phyloP scores from a whole-genome alignment of 352 stramenopile species.

The Globisporangium irregulare region DNA sequence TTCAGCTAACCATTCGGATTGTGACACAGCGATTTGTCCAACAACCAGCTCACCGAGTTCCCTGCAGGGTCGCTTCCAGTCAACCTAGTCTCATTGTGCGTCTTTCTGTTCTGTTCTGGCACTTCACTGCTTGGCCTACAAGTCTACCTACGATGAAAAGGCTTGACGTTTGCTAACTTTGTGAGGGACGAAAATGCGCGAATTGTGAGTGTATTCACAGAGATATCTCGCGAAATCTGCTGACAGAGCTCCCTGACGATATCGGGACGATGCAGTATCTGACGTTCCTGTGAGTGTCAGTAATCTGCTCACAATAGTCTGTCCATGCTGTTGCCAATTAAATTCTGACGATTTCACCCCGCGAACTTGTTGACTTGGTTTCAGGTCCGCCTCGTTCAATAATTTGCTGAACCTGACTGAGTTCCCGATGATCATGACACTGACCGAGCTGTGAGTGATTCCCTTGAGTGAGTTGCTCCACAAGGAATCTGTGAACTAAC shows the following conservation, averaged over 20 bases:
- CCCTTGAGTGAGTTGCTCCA: background rate
- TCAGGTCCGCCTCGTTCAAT: constrained; percentile 17
- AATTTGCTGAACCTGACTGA: constrained; percentile 4
- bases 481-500: background rate
- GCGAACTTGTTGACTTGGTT: background rate
- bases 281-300: constrained; percentile 8
- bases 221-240: constrained; percentile 17
- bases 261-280: constrained; percentile 17
- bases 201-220: background rate
- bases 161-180: background rate
- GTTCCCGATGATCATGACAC: constrained; percentile 16
- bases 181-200: too few relatives aligned
- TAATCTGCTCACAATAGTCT: background rate
- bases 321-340: background rate
- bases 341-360: background rate
- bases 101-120: background rate
- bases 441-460: constrained; percentile 11
- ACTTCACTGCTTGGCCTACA: background rate
- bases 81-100: constrained; percentile 11
- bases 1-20: background rate
- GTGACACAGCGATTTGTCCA: constrained; percentile 10
- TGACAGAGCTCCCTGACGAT: constrained; percentile 11
- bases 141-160: background rate
- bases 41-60: constrained; percentile 9
- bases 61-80: constrained; percentile 9